Base-by-base conservation (phyloP, 257 asterid genomes). In the Solanum chilense region DNA sequence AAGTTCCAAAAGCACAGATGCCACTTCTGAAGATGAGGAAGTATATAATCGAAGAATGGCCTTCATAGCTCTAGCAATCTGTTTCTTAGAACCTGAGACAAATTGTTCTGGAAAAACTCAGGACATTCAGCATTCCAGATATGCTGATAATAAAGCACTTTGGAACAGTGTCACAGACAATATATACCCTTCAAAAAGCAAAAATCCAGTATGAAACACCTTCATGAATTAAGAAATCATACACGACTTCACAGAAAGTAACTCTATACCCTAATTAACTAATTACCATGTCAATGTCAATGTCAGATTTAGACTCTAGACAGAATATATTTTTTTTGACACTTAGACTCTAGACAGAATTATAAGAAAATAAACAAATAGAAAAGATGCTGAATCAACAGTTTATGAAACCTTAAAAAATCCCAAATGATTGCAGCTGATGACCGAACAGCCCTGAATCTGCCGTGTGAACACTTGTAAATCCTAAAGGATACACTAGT, bases 1-100 rank as follows among this genome's bases (percentile, higher is more conserved):
- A 89, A 92, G 90, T 87, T 95, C 95, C 93, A 96, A 85, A 66
- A 96, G 91, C 87, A 91, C 91, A 82, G 93, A 86, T 70, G 92
- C 93, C 47, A 96, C 95, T 89, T 95, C 98, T 0, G 95, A 87
- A 64, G 99, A 90, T 89, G 86, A 91, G 81, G 98, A 95, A 89
- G 95, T 91, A 92, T 94, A 95, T 87, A 95, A 88, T 47, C 95
- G 91, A 60, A 94, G 92, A 88, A 94, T 85, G 85, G 90, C 91
- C 91, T 91, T 94, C 90, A 95, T 66, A 64, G 93, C 86, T 90
- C 93, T 95, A 41, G 75, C 82, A n/a, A 96, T 85, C 84, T 90
- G 95, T 89, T 92, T 94, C 92, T 93, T 94, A 49, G 91, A 91
- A 91, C 95, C 98, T 96, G 96, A 77, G 87, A 86, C 45, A 89